These are phyloP conservation scores for Curvularia verruculosa DNA, from an alignment of 2,329 filamentous ascomycete genomes.

Conservation along the genomic window DNA sequence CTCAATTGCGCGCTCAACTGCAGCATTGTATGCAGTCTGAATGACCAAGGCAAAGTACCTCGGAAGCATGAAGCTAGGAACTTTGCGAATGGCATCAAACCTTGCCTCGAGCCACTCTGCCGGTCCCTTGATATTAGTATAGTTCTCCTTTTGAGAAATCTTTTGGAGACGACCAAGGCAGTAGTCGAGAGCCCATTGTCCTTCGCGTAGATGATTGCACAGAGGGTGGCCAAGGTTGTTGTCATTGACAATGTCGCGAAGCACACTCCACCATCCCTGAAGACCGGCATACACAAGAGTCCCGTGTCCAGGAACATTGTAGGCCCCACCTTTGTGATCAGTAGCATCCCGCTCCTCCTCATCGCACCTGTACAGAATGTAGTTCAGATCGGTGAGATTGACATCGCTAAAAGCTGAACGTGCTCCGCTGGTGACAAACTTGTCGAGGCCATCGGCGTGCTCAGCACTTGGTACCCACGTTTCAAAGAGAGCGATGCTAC, in stretches of 20 bases:
- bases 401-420: slow-evolving; percentile 77
- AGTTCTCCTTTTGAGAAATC: slow-evolving; percentile 67
- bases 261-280: slow-evolving; percentile 97
- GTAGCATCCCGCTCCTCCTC: slow-evolving; percentile 84
- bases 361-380: slow-evolving; percentile 88
- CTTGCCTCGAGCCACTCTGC: slow-evolving; percentile 81
- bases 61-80: slow-evolving; percentile 89
- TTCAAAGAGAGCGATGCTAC: slow-evolving; percentile 93
- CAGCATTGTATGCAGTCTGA: slow-evolving; percentile 84
- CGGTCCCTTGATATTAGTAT: slow-evolving; percentile 67
- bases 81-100: slow-evolving; percentile 81
- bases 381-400: slow-evolving; percentile 84
- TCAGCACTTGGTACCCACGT: slow-evolving; percentile 93
- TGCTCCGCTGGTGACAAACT: slow-evolving; percentile 81
- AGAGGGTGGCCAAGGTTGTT: slow-evolving; percentile 94
- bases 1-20: slow-evolving; percentile 76
- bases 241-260: slow-evolving; percentile 81
- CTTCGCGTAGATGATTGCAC: slow-evolving; percentile 89
- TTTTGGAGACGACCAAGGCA: slow-evolving; percentile 78
- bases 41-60: slow-evolving; percentile 92
- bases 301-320: slow-evolving; percentile 82
- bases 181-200: slow-evolving; percentile 92
- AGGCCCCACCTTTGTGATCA: slow-evolving; percentile 81
- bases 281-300: slow-evolving; percentile 91
- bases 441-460: slow-evolving; percentile 81